These are phyloP conservation scores for Pseudogymnoascus sp. DNA, from an alignment of 2,329 filamentous ascomycete genomes.

Conservation along the genomic window DNA sequence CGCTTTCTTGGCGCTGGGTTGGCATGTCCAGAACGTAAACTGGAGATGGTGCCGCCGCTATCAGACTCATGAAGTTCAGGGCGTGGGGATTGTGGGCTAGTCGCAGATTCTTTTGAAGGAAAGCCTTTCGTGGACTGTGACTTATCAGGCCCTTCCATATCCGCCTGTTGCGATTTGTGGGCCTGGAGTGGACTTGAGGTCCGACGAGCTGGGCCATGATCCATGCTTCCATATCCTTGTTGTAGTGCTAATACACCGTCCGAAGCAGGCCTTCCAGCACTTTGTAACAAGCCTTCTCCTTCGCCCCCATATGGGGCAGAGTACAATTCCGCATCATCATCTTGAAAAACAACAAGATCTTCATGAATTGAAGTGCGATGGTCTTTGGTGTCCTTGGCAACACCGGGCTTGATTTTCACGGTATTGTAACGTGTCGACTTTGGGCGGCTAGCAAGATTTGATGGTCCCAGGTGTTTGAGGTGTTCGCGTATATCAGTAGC, in stretches of 20 bases:
- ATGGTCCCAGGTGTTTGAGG: slow-evolving; percentile 58
- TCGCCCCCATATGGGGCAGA: slow-evolving; percentile 41
- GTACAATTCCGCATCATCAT: slow-evolving; percentile 26
- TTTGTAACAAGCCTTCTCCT: slow-evolving; percentile 45
- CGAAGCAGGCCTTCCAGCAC: slow-evolving; percentile 51
- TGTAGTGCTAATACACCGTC: slow-evolving; percentile 58
- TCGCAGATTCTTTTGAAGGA: background rate
- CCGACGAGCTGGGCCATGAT: background rate
- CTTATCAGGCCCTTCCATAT: background rate
- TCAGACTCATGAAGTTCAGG: slow-evolving; percentile 5
- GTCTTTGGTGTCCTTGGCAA: slow-evolving; percentile 14
- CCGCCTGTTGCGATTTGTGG: background rate
- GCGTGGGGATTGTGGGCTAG: background rate
- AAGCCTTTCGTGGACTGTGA: background rate
- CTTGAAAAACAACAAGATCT: slow-evolving; percentile 6
- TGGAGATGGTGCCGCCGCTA: slow-evolving; percentile 23
- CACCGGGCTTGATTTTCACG: slow-evolving; percentile 57
- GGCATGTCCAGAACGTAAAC: slow-evolving; percentile 23
- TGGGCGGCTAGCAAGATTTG: slow-evolving; percentile 59
- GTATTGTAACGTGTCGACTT: slow-evolving; percentile 54
- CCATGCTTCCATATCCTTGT: slow-evolving; percentile 45
- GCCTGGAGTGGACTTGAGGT: background rate
- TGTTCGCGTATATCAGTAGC: slow-evolving; percentile 57
- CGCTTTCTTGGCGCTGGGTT: slow-evolving; percentile 33
- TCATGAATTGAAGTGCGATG: slow-evolving; percentile 4